Percentiles rank a stretch among this genome's conserved stretches.
These are phyloP conservation scores for Yarrowia bubula DNA, from an alignment of 805 yeast species.

Conservation along the genomic window DNA sequence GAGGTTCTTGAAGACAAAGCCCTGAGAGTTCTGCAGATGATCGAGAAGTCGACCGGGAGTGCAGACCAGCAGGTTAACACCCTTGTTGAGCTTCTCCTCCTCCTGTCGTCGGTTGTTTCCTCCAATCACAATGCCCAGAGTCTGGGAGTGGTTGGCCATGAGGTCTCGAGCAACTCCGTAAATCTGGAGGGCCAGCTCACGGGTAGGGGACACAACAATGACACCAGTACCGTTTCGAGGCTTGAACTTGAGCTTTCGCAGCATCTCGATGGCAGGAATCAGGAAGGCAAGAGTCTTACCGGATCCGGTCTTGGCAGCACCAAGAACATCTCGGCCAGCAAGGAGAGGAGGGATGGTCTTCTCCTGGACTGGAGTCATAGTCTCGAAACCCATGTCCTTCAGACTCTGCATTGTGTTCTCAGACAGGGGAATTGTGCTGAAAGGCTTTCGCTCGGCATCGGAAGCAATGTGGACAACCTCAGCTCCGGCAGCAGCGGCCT, in stretches of 20 bases:
- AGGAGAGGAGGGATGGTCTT: constrained; percentile 93
- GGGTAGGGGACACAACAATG: constrained; percentile 91
- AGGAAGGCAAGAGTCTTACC: constrained; percentile 96
- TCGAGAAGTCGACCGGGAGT: constrained; percentile 97
- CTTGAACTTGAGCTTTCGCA: constrained; percentile 86
- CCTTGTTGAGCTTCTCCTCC: constrained; percentile 89
- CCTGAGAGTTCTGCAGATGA: constrained; percentile 92
- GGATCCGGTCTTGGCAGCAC: constrained; percentile 99
- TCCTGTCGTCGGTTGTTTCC: constrained; percentile 98
- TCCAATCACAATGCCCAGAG: constrained; percentile 95
- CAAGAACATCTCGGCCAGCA: constrained; percentile 95
- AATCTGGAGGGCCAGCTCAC: constrained; percentile 96
- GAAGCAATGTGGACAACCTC: constrained; percentile 31
- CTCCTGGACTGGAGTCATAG: constrained; percentile 92
- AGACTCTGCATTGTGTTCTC: constrained; percentile 81
- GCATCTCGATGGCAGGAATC: constrained; percentile 91
- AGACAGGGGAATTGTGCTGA: constrained; percentile 63
- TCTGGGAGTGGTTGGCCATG: constrained; percentile 86
- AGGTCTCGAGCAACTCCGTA: constrained; percentile 97
- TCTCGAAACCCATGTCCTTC: constrained; percentile 81
- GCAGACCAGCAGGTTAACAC: constrained; percentile 91
- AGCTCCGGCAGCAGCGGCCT: constrained; percentile 21
- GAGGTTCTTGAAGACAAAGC: constrained; percentile 90
- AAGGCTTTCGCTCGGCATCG: constrained; percentile 38
- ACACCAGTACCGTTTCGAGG: constrained; percentile 99